Conservation (phyloP, 768 basidiomycete species). For the Porphyrellus cyaneotinctus region DNA sequence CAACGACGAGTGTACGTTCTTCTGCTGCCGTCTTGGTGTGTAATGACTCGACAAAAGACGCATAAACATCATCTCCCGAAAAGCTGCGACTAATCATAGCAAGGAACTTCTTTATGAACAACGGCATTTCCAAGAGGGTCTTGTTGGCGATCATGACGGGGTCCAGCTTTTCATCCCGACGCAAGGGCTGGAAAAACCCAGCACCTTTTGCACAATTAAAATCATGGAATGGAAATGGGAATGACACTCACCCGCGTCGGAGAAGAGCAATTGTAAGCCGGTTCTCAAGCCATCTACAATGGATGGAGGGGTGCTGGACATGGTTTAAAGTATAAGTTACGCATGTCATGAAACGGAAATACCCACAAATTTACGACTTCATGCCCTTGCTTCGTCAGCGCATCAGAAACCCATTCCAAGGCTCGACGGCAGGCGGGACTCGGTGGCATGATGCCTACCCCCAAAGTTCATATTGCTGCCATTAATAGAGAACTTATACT, state of each 20-base stretch:
- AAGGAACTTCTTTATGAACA: conserved; percentile 41
- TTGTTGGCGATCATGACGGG: conserved; percentile 25
- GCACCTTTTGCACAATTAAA: conserved; percentile 33
- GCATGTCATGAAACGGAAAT: not conserved
- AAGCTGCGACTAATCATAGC: conserved; percentile 35
- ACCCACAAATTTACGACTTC: conserved; percentile 39
- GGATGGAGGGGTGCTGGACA: conserved; percentile 41
- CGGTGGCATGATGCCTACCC: conserved; percentile 34
- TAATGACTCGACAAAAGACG: conserved; percentile 35
- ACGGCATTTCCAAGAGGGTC: conserved; percentile 25
- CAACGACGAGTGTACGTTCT: conserved; percentile 28
- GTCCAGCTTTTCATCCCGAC: conserved; percentile 35
- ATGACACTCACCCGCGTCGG: conserved; percentile 45
- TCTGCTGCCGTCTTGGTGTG: conserved; percentile 26
- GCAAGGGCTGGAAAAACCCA: conserved; percentile 37
- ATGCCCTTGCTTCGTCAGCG: conserved; percentile 36
- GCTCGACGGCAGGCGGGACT: conserved; percentile 41
- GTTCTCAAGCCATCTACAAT: conserved; percentile 47
- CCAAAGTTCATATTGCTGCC: not conserved
- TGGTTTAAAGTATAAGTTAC: not conserved
- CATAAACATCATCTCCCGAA: conserved; percentile 25
- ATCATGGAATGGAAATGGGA: not conserved
- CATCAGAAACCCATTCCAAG: conserved; percentile 31
- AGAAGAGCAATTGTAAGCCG: conserved; percentile 52
- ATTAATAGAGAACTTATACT: not conserved